Base-by-base conservation (phyloP, 2,329 filamentous ascomycete genomes). In the Pseudogymnoascus sp. region DNA sequence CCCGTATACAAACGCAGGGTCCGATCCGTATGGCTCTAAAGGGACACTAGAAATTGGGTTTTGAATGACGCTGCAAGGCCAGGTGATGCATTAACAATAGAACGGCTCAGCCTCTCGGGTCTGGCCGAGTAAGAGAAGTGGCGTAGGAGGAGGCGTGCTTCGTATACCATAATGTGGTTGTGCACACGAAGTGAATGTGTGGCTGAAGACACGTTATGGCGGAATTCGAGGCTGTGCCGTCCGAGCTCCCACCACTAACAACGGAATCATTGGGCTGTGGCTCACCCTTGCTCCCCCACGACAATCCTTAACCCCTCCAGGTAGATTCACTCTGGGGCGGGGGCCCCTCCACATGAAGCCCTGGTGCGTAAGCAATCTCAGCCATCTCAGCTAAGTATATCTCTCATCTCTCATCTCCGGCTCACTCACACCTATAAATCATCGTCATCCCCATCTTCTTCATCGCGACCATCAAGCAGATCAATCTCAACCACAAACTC, bases 381-480 rank as follows among this genome's bases (percentile, higher is more conserved):
- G 49, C 49, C 26, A n/a, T 55, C 49, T 55, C 26, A 33, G 6
- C n/a, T 55, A 55, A 55, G 49, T 55, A 55, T 55, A 55, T 55
- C 49, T 55, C 49, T 55, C 49, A 55, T 55, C 49, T 33, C 11
- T 33, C 49, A 55, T 55, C 49, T 55, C 29, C 29, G 5, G 29
- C 6, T 55, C 49, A 19, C 21, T 55, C 49, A 55, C 49, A 35
- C 49, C 49, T 55, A 55, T 55, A 55, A 55, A 55, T 35, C 29
- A 55, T 35, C 49, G 4, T 55, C 49, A 12, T 52, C n/a, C 43
- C 63, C 45, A 29, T 59, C 52, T 14, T 35, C 37, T n/a, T 26
- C 60, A 62, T 62, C 63, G 38, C 23, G n/a, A 26, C 38, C 39
- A 45, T 39, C 60, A 63, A 31, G 26, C 60, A 49, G 8, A 35